Evolutionary conservation across 768 basidiomycete species (phyloP).

Genomic region (Leccinum barrowsii): DNA sequence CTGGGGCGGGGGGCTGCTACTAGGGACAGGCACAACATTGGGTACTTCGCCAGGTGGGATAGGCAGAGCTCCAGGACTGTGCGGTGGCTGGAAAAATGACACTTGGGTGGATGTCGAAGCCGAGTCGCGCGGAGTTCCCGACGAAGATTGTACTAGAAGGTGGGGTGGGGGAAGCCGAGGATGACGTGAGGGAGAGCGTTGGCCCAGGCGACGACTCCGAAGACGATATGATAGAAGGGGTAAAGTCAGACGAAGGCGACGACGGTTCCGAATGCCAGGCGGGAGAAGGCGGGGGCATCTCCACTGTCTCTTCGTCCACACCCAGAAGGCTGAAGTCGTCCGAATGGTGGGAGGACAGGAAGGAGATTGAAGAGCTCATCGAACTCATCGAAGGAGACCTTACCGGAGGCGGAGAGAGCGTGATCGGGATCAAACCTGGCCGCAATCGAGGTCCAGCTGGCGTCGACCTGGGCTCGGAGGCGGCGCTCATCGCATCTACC

Average conservation of each 20-base stretch:
- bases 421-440: conserved; percentile 19
- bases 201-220: conserved; percentile 34
- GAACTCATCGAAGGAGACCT: too few species aligned
- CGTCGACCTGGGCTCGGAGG: conserved; percentile 31
- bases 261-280: conserved; percentile 35
- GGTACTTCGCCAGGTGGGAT: too few species aligned
- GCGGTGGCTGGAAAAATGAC: too few species aligned
- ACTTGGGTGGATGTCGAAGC: too few species aligned
- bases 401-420: too few species aligned
- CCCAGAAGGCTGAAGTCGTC: conserved; percentile 43
- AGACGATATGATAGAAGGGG: conserved; percentile 34
- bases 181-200: conserved; percentile 39
- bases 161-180: conserved; percentile 31
- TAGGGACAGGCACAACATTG: too few species aligned
- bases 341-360: too few species aligned
- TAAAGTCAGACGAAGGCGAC: conserved; percentile 24
- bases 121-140: too few species aligned
- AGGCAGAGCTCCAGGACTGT: too few species aligned
- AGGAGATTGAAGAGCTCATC: too few species aligned
- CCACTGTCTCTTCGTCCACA: conserved; percentile 26
- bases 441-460: conserved; percentile 26
- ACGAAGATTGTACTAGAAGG: too few species aligned
- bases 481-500: conserved; percentile 42
- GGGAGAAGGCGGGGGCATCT: conserved; percentile 31
- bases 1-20: too few species aligned